phyloP scores from a whole-genome alignment of 306 rosid species.

The Argentina anserina region DNA sequence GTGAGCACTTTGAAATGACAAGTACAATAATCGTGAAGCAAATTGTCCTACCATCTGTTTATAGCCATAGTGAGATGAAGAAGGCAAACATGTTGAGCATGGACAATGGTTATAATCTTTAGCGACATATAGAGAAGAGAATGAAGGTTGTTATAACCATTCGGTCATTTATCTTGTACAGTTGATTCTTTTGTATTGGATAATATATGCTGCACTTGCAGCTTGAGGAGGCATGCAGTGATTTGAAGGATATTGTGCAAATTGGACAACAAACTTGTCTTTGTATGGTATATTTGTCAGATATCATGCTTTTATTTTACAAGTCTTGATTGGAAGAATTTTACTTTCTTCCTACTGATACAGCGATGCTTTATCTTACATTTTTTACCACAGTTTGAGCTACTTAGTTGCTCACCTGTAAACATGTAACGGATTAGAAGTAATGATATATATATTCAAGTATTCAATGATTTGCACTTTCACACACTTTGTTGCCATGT shows the following conservation, averaged over 20 bases:
- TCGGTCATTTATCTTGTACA: not conserved
- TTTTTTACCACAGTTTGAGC: not conserved
- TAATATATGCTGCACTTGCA: not conserved
- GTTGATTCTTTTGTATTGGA: not conserved
- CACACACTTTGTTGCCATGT: not conserved
- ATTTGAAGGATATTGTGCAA: not conserved
- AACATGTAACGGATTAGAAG: not conserved
- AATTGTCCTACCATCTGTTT: not conserved
- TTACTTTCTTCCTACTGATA: not conserved
- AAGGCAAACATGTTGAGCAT: not conserved
- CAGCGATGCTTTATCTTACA: not conserved
- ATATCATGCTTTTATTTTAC: not conserved
- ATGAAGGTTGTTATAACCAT: not conserved
- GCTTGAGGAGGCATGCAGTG: not conserved
- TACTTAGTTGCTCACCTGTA: not conserved
- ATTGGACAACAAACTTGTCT: not conserved
- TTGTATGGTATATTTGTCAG: not conserved
- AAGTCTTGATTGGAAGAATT: not conserved
- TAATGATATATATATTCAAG: not conserved
- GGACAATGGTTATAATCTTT: not conserved
- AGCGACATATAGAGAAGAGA: not conserved
- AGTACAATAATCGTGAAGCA: not conserved
- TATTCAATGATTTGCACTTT: too few species aligned
- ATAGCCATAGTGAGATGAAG: constrained; percentile 7
- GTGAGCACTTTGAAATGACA: not conserved